These are phyloP conservation scores for Eucalyptus curtisii DNA, from an alignment of 345 rosid genomes.

Conservation along the genomic window DNA sequence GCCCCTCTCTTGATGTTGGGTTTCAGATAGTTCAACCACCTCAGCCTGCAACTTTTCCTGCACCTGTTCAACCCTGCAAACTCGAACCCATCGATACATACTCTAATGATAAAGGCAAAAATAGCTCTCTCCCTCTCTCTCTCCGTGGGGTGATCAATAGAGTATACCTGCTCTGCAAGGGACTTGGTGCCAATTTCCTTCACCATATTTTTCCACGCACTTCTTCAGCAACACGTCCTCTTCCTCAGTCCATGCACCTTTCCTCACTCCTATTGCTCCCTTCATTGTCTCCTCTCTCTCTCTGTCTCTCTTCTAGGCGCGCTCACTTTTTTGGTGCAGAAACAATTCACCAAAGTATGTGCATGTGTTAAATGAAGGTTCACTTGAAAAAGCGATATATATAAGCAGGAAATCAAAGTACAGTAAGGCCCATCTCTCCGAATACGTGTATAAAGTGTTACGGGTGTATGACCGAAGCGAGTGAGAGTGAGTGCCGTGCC, in stretches of 20 bases:
- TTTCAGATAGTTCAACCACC: conserved; percentile 56
- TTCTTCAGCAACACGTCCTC: conserved; percentile 24
- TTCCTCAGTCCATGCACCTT: conserved; percentile 34
- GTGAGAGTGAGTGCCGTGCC: neutral
- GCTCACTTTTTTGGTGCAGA: neutral
- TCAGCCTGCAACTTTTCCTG: conserved; percentile 49
- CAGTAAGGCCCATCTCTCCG: neutral
- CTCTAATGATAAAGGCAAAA: neutral
- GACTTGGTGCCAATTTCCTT: conserved; percentile 28
- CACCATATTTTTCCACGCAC: conserved; percentile 16
- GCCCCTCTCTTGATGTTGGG: conserved; percentile 48
- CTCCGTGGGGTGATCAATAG: neutral
- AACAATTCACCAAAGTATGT: neutral
- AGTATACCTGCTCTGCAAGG: conserved; percentile 19
- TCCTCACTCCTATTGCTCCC: neutral
- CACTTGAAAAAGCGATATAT: neutral
- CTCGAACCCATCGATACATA: neutral
- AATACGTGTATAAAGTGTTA: neutral
- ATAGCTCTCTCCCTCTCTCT: neutral
- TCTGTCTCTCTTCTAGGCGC: neutral
- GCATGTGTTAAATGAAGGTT: neutral
- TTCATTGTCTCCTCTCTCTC: neutral
- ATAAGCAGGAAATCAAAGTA: neutral
- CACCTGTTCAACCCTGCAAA: conserved; percentile 40
- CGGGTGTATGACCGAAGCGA: neutral